Base-by-base conservation (phyloP, 768 basidiomycete species). In the Suillus ampliporus region DNA sequence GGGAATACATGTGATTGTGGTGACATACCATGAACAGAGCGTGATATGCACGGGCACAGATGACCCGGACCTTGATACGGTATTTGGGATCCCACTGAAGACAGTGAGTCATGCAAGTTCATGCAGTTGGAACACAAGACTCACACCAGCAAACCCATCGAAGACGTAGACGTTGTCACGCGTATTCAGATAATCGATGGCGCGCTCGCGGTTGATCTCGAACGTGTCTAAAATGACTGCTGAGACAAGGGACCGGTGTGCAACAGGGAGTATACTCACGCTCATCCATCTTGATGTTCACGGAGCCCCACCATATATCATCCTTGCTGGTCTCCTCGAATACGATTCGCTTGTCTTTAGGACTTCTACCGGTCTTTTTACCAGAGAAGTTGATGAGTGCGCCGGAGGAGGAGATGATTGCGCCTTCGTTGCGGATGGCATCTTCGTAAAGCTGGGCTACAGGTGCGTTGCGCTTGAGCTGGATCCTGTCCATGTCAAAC, bases 361-460 rank as follows among this genome's bases (percentile, higher is more conserved):
- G 97, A 69, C 89, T 91, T 54, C 97, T 86, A 61, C 97, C 97
- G 3, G 97, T 99, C 85, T 99, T 99, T 85, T 98, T 99, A 34
- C 97, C 97, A 11, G 95, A 97, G 72, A 99, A 99, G 86, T 99
- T 99, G 89, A 99, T 99, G 71, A 99, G 83, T 21, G 97, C 95
- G 58, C 97, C 97, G 7, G 89, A 92, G 35, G 92, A 89, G 60
- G 97, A 96, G 80, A 99, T 92, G 82, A 99, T 93, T 70, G 97
- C 97, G 62, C 97, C 97, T 75, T 99, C 97, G 79, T 98, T 97
- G 69, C 94, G 90, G 81, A 99, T 90, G 70, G 97, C 97, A 71
- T 99, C 97, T 75, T 99, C 97, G 79, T 97, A 97, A 47, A 97
- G 90, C 69, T 89, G 85, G 1, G 96, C 94, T 47, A 90, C 88